phyloP scores from a whole-genome alignment of 768 basidiomycete genomes.

The Sarcodon sp. region DNA sequence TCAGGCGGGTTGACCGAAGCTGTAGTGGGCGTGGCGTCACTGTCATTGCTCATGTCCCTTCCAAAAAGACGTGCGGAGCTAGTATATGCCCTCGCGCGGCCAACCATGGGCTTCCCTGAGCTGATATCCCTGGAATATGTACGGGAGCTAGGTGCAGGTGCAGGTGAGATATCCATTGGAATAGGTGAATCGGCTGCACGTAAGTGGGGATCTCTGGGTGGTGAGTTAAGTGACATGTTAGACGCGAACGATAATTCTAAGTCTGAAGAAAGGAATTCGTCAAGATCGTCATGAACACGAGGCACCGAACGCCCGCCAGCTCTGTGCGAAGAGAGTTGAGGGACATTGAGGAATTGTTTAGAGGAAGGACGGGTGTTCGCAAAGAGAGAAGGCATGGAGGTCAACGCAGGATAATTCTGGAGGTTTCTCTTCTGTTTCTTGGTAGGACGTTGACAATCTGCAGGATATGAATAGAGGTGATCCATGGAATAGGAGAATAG shows the following conservation, averaged over 20 bases:
- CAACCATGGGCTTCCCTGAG: constrained; percentile 15
- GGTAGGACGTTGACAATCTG: constrained; percentile 28
- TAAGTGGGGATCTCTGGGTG: constrained; percentile 38
- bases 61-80: constrained; percentile 60
- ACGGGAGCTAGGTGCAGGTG: constrained; percentile 17
- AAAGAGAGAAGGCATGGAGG: constrained; percentile 39
- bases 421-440: constrained; percentile 33
- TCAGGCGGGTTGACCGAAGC: constrained; percentile 16
- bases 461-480: constrained; percentile 10
- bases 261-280: constrained; percentile 63
- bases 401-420: constrained; percentile 15
- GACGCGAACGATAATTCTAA: constrained; percentile 77
- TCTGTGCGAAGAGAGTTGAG: constrained; percentile 32
- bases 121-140: constrained; percentile 12
- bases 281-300: constrained; percentile 34
- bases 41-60: constrained; percentile 54
- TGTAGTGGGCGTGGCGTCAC: constrained; percentile 17
- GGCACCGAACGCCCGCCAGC: constrained; percentile 25
- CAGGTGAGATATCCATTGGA: constrained; percentile 79
- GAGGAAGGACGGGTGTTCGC: constrained; percentile 23
- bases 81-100: constrained; percentile 44
- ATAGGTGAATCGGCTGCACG: constrained; percentile 29
- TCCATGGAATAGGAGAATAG: constrained; percentile 4
- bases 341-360: constrained; percentile 29
- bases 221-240: constrained; percentile 68